A percentile compares a stretch with the other conserved stretches of the same genome.
phyloP scores from a whole-genome alignment of 139 green algal genomes.

The Chlamydomonas sp. region DNA sequence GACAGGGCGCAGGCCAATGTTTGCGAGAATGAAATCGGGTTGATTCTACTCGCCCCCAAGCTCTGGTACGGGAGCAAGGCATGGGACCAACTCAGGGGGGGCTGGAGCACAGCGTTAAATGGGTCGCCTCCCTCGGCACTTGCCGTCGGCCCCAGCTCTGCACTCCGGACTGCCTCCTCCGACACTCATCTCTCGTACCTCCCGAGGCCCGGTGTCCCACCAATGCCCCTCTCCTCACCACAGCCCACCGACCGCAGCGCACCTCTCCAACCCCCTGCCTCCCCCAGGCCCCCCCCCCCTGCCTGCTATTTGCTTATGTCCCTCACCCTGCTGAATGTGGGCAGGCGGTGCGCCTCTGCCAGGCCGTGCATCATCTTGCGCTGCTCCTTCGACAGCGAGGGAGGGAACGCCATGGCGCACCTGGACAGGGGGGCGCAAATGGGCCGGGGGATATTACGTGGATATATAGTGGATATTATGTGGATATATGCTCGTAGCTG shows the following conservation, averaged over 20 bases:
- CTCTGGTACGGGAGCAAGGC: no score
- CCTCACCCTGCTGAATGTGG: constrained; percentile 26
- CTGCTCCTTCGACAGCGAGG: constrained; percentile 6
- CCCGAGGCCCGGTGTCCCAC: no score
- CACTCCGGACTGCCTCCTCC: no score
- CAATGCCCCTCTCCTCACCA: no score
- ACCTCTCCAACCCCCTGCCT: not conserved
- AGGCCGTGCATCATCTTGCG: constrained; percentile 24
- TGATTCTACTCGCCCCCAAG: no score
- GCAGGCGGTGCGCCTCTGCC: constrained; percentile 4
- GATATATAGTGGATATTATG: not conserved
- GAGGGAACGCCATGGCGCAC: constrained; percentile 3
- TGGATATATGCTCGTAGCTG: not conserved
- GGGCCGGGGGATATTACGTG: not conserved
- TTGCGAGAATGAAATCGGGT: not conserved
- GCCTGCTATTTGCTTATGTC: no score
- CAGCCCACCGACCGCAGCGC: not conserved
- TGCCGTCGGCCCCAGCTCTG: no score
- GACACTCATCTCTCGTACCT: no score
- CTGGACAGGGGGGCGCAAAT: not conserved
- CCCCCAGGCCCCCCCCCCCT: not conserved
- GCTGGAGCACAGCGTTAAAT: no score
- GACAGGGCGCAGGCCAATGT: not conserved
- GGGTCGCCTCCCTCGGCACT: no score
- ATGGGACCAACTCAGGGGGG: no score